Evolutionary conservation across 352 stramenopile species (phyloP).

Genomic region (Globisporangium ultimum): DNA sequence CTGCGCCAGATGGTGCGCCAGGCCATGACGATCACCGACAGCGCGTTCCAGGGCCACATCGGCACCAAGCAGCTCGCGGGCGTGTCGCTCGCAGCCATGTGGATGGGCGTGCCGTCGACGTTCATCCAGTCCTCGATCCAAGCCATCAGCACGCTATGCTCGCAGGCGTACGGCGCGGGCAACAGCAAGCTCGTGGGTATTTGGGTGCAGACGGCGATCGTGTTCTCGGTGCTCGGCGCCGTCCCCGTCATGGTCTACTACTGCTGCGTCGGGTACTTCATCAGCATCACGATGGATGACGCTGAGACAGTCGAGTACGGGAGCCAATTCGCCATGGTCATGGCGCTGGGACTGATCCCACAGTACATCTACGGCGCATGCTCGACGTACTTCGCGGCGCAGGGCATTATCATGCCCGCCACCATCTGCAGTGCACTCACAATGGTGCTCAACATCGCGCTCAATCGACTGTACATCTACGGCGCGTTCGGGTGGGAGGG

Average conservation of each 20-base stretch:
- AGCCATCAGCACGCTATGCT: conserved; percentile 69
- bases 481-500: conserved; percentile 45
- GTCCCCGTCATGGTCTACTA: conserved; percentile 67
- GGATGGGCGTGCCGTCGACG: conserved; percentile 60
- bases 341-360: conserved; percentile 67
- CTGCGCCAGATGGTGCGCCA: conserved; percentile 71
- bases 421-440: conserved; percentile 67
- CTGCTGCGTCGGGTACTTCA: conserved; percentile 28
- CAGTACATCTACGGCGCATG: conserved; percentile 65
- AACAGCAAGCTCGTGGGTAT: conserved; percentile 62
- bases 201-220: conserved; percentile 73
- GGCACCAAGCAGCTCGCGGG: conserved; percentile 63
- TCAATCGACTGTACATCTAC: conserved; percentile 66
- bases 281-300: conserved; percentile 45
- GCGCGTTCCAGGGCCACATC: conserved; percentile 68
- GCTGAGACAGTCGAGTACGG: conserved; percentile 51
- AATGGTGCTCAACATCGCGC: conserved; percentile 44
- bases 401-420: conserved; percentile 70
- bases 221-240: conserved; percentile 40
- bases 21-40: conserved; percentile 70
- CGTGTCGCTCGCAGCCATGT: conserved; percentile 65
- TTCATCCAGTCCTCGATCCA: conserved; percentile 61
- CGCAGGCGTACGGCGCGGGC: conserved; percentile 65
- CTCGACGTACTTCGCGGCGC: conserved; percentile 77
- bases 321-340: conserved; percentile 64